A percentile compares a stretch with the other conserved stretches of the same genome.
Conservation (phyloP, 305 asterid genomes). For the Nicotiana rustica region DNA sequence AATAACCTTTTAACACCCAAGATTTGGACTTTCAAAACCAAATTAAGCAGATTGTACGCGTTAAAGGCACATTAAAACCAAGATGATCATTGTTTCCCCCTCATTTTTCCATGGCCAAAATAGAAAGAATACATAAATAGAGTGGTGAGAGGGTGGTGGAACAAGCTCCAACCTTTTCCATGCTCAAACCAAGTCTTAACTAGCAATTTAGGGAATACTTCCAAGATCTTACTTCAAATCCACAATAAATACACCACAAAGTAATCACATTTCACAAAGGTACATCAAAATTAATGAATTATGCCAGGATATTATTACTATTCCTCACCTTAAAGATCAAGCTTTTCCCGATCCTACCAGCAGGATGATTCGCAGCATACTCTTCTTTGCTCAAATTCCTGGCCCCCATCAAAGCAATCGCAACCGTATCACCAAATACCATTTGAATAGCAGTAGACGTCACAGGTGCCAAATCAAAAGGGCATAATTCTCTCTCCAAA, state of each 20-base stretch:
- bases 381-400: slow-evolving; percentile 77
- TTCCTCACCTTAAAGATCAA: slow-evolving; percentile 78
- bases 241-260: slow-evolving; percentile 9
- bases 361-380: slow-evolving; percentile 92
- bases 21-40: neutral
- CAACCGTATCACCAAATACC: slow-evolving; percentile 96
- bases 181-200: neutral
- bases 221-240: slow-evolving; percentile 10
- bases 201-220: neutral
- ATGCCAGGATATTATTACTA: neutral
- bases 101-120: neutral
- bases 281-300: neutral
- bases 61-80: neutral
- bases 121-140: neutral
- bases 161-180: neutral
- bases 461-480: slow-evolving; percentile 93
- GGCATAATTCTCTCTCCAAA: slow-evolving; percentile 80
- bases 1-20: neutral
- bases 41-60: neutral
- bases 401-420: slow-evolving; percentile 86
- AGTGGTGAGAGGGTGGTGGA: neutral
- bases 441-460: slow-evolving; percentile 95
- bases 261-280: slow-evolving; percentile 4
- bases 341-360: slow-evolving; percentile 90
- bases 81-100: neutral